Evolutionary conservation across 495 filamentous ascomycete genomes (phyloP).

Genomic region (Acidomyces sp.): DNA sequence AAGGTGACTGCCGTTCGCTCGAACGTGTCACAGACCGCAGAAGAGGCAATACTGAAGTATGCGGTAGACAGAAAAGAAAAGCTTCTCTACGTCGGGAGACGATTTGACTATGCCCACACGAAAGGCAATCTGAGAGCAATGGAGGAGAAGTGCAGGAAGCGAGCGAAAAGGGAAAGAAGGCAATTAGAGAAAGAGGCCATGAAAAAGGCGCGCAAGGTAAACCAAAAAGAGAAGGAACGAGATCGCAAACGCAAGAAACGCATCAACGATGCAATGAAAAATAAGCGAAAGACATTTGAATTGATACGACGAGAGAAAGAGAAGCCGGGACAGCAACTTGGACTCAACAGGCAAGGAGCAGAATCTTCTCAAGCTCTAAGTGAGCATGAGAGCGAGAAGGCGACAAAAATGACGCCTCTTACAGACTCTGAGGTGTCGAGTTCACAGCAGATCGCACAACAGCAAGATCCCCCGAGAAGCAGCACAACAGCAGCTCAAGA

Average conservation of each 20-base stretch:
- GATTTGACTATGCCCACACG: constrained; percentile 15
- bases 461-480: not conserved
- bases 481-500: not conserved
- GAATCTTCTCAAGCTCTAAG: not conserved
- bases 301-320: not conserved
- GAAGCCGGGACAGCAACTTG: not conserved
- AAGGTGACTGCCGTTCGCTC: constrained; percentile 53
- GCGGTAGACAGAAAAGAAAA: constrained; percentile 60
- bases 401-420: not conserved
- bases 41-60: constrained; percentile 47
- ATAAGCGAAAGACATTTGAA: constrained; percentile 5
- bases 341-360: not conserved
- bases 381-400: not conserved
- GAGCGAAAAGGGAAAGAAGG: constrained; percentile 28
- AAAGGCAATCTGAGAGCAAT: constrained; percentile 15
- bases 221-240: constrained; percentile 21
- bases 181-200: constrained; percentile 20
- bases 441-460: not conserved
- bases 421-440: not conserved
- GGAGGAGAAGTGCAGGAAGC: constrained; percentile 24
- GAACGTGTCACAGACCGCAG: not conserved
- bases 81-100: constrained; percentile 29
- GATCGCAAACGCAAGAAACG: constrained; percentile 18
- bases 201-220: constrained; percentile 19
- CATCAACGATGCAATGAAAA: constrained; percentile 4